Base-by-base conservation (phyloP, 768 basidiomycete species). In the Naganishia antarctica region DNA sequence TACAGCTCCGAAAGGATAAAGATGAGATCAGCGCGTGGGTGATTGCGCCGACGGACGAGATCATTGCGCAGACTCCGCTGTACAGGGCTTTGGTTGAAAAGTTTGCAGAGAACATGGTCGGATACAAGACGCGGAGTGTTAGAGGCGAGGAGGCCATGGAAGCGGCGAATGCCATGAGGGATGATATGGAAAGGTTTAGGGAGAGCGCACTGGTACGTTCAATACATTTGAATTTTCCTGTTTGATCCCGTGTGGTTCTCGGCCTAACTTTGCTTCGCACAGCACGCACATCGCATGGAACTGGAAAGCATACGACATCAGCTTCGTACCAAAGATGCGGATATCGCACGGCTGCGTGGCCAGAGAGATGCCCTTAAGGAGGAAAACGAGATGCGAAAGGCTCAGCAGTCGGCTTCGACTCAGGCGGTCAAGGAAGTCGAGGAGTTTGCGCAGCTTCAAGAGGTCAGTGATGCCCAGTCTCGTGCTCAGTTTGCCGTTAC, bases 381-480 rank as follows among this genome's bases (percentile, higher is more conserved):
- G 0, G 81, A 84, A 73, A 74, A 87, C 40, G 78, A 79, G 9
- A 87, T 86, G 71, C 84, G 86, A 37, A 86, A 89, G 67, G 77
- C 79, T 2, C 88, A 90, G 60, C 84, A 83, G 47, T 72, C 75
- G 8, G 83, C 85, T 3, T 57, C 53, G 13, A 57, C 23, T 37
- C 53, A 57, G 37, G 37, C 53, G 6, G 53, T 57, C 12, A 57
- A 26, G 40, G 53, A 57, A 7, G 21, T 57, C 21, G 53, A 57
- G 18, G 53, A 57, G 34, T 57, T 57, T 57, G 37, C 53, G 21
- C n/a, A 40, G 23, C 25, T 57, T 16, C 84, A 86, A 69, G 79
- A 80, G 60, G 86, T 82, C 66, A 64, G 78, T 70, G 21, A 51
- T 43, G 40, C 23, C 11, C 49, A 21, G 23, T 59, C n/a, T 65